Evolutionary conservation across 306 rosid species (phyloP), one percentile per base, ranked within the genome.

Genomic region (Lagenaria siceraria): DNA sequence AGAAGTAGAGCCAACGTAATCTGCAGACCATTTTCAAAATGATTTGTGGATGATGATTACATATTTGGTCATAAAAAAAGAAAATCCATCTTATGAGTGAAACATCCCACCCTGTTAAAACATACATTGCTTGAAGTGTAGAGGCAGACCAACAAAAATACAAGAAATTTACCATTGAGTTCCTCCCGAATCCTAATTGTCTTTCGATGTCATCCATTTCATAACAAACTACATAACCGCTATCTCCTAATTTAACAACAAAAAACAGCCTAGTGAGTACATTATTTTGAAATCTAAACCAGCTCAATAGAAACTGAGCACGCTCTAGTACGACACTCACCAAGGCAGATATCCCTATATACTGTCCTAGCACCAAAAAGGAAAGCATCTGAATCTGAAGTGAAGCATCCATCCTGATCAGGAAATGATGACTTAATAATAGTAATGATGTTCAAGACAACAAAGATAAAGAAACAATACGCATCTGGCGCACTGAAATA

Each of bases 281-380:
- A 64, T 31, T 42, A 48, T 42, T 38, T 54, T 21, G 10, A 62
- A 38, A 49, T 9, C 36, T n/a, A 53, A 66, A 78, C 22, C 64
- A 68, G 15, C 40, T 42, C 15, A 48, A 33, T 60, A 43, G 35
- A 13, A 77, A 66, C 42, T 53, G 71, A 35, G 51, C 54, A 74
- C 61, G 51, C 12, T 7, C 36, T 8, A 77, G 78, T 51, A 56
- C 8, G 22, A 5, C 35, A 74, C 93, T 81, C 78, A 87, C 97
- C 96, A 29, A 92, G 96, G 68, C 96, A 90, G 78, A 92, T 89
- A 78, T 90, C 97, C 82, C 96, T 90, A 55, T 92, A 87, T 38
- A 86, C 93, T 0, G 90, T 92, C 83, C 93, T 83, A 54, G 88
- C 97, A 78, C 97, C 97, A 79, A 92, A 92, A 80, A 92, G 97